Base-by-base conservation (phyloP, 1,284 basidiomycete genomes). In the Marasmius sp. region DNA sequence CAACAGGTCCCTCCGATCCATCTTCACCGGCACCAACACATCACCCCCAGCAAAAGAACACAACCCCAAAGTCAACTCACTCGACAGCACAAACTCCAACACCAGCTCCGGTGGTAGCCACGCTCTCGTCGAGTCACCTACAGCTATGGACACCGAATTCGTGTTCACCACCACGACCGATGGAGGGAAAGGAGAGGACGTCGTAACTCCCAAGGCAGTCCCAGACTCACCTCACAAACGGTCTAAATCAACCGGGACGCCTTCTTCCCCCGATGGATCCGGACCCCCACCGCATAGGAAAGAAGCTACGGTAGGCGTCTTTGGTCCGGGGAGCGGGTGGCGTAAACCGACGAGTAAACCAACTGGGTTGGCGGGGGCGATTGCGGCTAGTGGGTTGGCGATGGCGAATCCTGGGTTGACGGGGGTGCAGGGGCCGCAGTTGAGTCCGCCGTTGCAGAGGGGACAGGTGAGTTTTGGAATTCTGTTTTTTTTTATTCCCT, bases 331-430 rank as follows among this genome's bases (percentile, higher is more conserved):
- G 5, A 47, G 45, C 16, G 45, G 45, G 16, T 47, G 45, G 36
- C 76, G 79, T 57, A 76, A 77, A 16, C 74, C 75, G 47, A 71
- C 76, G 27, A 75, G 75, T 59, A 86, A 82, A 64, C 79, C 82
- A 0, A 79, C 81, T 0, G 83, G 85, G 22, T 79, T 90, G 12
- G 88, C 88, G 0, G 80, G 82, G 57, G 89, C 88, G 0, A 80
- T 91, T 58, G 87, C 87, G 4, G 85, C 86, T 3, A 85, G 85
- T 14, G 86, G 88, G 16, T 75, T 88, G 39, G 80, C 85, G 45
- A 88, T 92, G 81, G 85, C 85, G 7, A 85, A 86, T 66, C 80
- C 84, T 1, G 78, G 75, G 7, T 73, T 85, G 55, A 76, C 80
- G 22, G 71, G 80, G 18, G 77, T 80, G 34, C 81, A 82, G 14